A percentile compares a stretch with the other conserved stretches of the same genome.
Conservation (phyloP, 257 asterid genomes). For the Gynochthodes officinalis region DNA sequence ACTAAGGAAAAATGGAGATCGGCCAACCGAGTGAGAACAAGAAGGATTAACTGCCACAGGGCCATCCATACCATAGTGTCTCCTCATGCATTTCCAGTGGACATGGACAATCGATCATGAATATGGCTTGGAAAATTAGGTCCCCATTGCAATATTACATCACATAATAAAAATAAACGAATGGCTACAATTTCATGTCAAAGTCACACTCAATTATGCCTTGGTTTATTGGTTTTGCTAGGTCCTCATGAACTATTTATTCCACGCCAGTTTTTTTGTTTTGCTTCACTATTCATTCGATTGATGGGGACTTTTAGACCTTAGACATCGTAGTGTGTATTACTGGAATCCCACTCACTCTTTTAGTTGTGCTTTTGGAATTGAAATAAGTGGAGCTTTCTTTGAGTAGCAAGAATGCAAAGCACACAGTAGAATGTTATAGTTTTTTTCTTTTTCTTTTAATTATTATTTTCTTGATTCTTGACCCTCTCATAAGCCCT, state of each 20-base stretch:
- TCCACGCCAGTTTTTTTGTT: neutral
- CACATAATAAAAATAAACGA: conserved; percentile 8
- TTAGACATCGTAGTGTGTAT: conserved; percentile 4
- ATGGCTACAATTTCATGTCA: conserved; percentile 35
- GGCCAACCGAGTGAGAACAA: conserved; percentile 19
- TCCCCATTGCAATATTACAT: conserved; percentile 1
- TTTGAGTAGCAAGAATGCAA: neutral
- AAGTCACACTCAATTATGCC: conserved; percentile 37
- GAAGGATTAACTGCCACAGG: neutral
- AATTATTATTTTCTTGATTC: too few relatives aligned
- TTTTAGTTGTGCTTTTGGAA: neutral
- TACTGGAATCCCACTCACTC: conserved; percentile 14
- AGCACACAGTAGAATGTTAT: neutral
- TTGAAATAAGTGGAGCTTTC: neutral
- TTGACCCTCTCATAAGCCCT: too few relatives aligned
- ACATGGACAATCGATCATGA: neutral
- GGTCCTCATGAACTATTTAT: neutral
- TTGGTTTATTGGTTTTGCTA: neutral
- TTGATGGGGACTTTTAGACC: conserved; percentile 13
- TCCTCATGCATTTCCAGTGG: too few relatives aligned
- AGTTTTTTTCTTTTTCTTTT: too few relatives aligned
- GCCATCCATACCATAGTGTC: neutral
- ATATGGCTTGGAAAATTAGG: conserved; percentile 10
- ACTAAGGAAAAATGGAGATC: conserved; percentile 3
- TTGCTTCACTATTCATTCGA: neutral